Evolutionary conservation across 768 basidiomycete genomes (phyloP), one percentile per base, ranked within the genome.

Genomic region (Boletus pseudo-olivaceus): DNA sequence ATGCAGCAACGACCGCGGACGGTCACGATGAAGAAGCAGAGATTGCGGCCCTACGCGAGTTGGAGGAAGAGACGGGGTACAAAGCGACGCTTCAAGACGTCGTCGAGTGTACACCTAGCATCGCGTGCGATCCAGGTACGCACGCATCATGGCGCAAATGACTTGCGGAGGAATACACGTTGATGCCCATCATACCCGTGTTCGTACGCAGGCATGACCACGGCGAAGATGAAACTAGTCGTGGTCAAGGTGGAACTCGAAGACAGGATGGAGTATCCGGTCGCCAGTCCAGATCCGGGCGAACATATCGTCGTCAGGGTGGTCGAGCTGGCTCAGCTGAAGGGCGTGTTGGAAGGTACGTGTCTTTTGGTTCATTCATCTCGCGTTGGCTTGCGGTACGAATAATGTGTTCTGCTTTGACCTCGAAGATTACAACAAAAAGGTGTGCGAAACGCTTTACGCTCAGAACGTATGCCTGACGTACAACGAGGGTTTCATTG

Each of bases 21-120:
- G 61, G 43, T 0, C 37, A 51, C 14, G 60, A 53, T 11, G 96
- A 98, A 75, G 83, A 86, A 1, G 78, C 91, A 0, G 90, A 88
- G 69, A 72, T 80, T 17, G 82, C 93, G 1, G 95, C 94, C 1
- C 77, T 93, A 35, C 82, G 96, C 20, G 96, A 98, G 68, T 79
- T 98, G 14, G 79, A 85, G 63, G 96, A 98, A 72, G 96, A 98
- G 70, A 97, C 95, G 3, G 95, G 95, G 5, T 96, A 83, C 72
- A 83, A 79, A 49, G 88, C 87, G 3, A 74, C 79, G 47, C 59
- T 64, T 43, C 53, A 72, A 10, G 68, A 76, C 47, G 76, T 94
- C 30, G 63, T 88, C 32, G 81, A 91, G 56, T 74, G 78, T 2
- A 82, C 83, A 7, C 83, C 85, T 4, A 61, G 84, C 23, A 65